Evolutionary conservation across 805 yeast species (phyloP).

Genomic region (Kodamaea sagamina): DNA sequence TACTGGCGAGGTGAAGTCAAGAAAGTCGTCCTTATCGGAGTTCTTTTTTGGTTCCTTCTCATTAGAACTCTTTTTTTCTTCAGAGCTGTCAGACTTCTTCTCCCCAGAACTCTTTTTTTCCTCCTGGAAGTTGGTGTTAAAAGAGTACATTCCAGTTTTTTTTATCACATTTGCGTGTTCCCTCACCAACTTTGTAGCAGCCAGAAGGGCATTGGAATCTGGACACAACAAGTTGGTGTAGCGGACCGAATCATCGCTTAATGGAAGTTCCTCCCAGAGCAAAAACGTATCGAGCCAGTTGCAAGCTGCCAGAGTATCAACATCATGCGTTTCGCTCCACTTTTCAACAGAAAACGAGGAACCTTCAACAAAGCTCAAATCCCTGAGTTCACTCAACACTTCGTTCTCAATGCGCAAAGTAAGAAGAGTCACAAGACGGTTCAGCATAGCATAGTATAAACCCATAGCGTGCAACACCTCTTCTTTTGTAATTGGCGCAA

Average conservation of each 20-base stretch:
- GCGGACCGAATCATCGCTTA: constrained; percentile 21
- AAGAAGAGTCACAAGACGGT: constrained; percentile 26
- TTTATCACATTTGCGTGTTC: constrained; percentile 7
- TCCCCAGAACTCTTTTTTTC: constrained; percentile 11
- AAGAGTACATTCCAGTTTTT: constrained; percentile 14
- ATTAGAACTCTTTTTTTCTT: constrained; percentile 2
- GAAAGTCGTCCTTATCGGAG: neutral
- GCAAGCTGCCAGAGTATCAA: constrained; percentile 14
- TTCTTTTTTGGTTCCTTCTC: constrained; percentile 19
- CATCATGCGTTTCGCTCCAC: neutral
- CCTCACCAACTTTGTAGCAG: constrained; percentile 4
- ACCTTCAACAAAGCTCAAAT: constrained; percentile 8
- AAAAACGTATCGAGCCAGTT: constrained; percentile 37
- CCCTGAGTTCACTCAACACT: constrained; percentile 25
- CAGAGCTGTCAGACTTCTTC: constrained; percentile 7
- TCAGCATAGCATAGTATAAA: constrained; percentile 32
- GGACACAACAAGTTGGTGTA: constrained; percentile 33
- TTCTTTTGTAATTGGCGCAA: constrained; percentile 23
- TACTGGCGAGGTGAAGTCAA: constrained; percentile 11
- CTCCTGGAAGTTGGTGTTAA: constrained; percentile 12
- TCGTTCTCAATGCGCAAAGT: constrained; percentile 30
- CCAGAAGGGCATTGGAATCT: constrained; percentile 16
- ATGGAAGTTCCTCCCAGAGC: constrained; percentile 28
- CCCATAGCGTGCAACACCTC: constrained; percentile 31
- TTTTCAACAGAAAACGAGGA: constrained; percentile 11